Evolutionary conservation across 2,329 filamentous ascomycete genomes (phyloP), one percentile per base, ranked within the genome.

Genomic region (Fusarium floridanum): DNA sequence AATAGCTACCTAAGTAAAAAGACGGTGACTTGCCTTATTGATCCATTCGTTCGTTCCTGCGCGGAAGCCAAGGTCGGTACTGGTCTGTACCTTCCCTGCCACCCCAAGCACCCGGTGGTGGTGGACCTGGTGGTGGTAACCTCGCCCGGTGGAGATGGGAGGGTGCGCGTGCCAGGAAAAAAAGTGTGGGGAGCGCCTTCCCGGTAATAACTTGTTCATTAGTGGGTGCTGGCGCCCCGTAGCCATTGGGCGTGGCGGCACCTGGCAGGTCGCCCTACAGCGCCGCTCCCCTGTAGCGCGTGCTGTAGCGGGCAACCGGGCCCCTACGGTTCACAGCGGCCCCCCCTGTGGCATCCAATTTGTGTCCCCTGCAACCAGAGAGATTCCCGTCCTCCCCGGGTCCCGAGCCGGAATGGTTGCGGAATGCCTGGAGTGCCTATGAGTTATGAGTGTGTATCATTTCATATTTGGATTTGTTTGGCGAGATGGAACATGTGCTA

Each of bases 11-110:
- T 6, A 53, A 29, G 48, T 29, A 55, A 75, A 75, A 75, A 75
- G 73, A 75, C 73, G 73, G 73, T 75, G 73, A 75, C 72, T 65
- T 57, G 66, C 29, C 24, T 75, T 70, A 62, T 73, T 73, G 72
- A 75, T 75, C 43, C 22, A 27, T 48, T 27, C 43, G 43, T 48
- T 75, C 64, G 73, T 75, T 75, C 73, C 73, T 75, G 72, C 70
- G 61, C 72, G 61, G 67, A 63, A 63, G 69, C 72, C 66, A 60
- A 64, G 72, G 69, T 73, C 60, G 69, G 72, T 73, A 75, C 48
- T 53, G 48, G 24, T 29, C 48, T 53, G 48, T 29, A 53, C 48
- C 16, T 29, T 53, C 24, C 73, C 73, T 75, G 72, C 72, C 72
- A 72, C 64, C 39, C 61, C 32, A 34, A 53, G 74, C 64, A 71